Percentiles rank a stretch among this genome's conserved stretches.
Conservation (phyloP, 177 flowering plant species). For the Tripterygium wilfordii region DNA sequence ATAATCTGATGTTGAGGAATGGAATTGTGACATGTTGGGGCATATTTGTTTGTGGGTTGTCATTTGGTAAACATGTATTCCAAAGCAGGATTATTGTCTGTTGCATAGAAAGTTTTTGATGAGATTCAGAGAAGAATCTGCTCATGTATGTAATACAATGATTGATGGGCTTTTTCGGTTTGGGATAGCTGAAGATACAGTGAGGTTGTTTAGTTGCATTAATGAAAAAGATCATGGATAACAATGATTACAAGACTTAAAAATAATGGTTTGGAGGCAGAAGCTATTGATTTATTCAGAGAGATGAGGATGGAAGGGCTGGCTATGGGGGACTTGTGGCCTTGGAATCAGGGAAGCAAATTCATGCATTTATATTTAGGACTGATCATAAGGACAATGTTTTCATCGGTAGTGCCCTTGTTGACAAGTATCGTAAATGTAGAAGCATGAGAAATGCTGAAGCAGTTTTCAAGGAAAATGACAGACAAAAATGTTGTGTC, state of each 20-base stretch:
- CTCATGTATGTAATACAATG: slow-evolving; percentile 73
- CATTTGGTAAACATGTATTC: slow-evolving; percentile 79
- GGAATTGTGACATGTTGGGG: slow-evolving; percentile 35
- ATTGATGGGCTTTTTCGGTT: slow-evolving; percentile 55
- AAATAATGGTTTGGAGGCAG: slow-evolving; percentile 36
- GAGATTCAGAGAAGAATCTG: slow-evolving; percentile 50
- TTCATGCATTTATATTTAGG: slow-evolving; percentile 56
- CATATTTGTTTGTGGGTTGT: slow-evolving; percentile 64
- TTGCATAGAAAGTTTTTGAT: slow-evolving; percentile 55
- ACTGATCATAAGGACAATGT: slow-evolving; percentile 43
- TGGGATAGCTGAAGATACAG: slow-evolving; percentile 51
- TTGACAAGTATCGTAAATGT: slow-evolving; percentile 86
- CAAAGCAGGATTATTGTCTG: slow-evolving; percentile 46
- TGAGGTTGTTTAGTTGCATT: slow-evolving; percentile 39
- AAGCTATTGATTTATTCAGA: slow-evolving; percentile 37
- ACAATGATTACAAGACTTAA: slow-evolving; percentile 53
- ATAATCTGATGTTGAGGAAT: slow-evolving; percentile 53
- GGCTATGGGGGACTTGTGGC: slow-evolving; percentile 51
- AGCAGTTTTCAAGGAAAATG: slow-evolving; percentile 36
- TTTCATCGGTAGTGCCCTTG: slow-evolving; percentile 80
- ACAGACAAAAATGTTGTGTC: slow-evolving; percentile 51
- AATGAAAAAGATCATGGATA: slow-evolving; percentile 62
- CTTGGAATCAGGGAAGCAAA: slow-evolving; percentile 58
- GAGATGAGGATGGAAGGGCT: slow-evolving; percentile 45
- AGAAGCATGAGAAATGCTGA: slow-evolving; percentile 52